Evolutionary conservation across 352 stramenopile genomes (phyloP), one percentile per base, ranked within the genome.

Genomic region (Blastocystis sp.): DNA sequence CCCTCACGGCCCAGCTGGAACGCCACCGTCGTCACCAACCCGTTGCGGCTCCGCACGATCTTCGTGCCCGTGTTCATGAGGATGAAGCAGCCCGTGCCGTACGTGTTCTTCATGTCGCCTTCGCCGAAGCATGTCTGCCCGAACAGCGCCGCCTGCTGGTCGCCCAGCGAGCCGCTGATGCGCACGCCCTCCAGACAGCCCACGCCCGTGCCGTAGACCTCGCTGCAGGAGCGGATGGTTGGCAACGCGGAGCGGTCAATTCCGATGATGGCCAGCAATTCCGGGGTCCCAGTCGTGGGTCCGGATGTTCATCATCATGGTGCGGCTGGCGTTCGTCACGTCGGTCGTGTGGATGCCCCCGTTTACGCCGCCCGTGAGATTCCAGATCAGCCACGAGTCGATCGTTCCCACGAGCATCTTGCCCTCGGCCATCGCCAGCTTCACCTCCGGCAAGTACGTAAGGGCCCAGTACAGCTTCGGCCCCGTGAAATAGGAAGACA

Each of bases 61-160:
- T 91, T 93, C 21, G 91, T 93, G 62, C 96, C 96, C 17, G 96
- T 99, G 92, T 99, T 99, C 94, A 98, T 98, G 92, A 99, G 95
- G 81, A 99, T 94, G 91, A 99, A 99, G 88, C 96, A 96, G 59
- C 96, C 97, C 60, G 97, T 99, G 56, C 97, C 97, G 91, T 98
- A 99, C 48, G 97, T 99, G 91, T 96, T 98, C 91, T 99, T 99
- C 64, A 95, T 95, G 89, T 98, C 92, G 43, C 96, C 96, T 0
- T 92, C 90, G 52, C 92, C 90, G 91, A 98, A 98, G 88, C 95
- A 98, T 62, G 93, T 94, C 91, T 99, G 96, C 62, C 96, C 96
- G 87, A 99, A 98, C 41, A 98, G 90, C 43, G 96, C 96, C 1
- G 96, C 95, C 88, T 98, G 94, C 90, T 98, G 96, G 91, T 98